Base-by-base conservation (phyloP, 768 basidiomycete genomes). In the Brasilioporus rufonigricans region DNA sequence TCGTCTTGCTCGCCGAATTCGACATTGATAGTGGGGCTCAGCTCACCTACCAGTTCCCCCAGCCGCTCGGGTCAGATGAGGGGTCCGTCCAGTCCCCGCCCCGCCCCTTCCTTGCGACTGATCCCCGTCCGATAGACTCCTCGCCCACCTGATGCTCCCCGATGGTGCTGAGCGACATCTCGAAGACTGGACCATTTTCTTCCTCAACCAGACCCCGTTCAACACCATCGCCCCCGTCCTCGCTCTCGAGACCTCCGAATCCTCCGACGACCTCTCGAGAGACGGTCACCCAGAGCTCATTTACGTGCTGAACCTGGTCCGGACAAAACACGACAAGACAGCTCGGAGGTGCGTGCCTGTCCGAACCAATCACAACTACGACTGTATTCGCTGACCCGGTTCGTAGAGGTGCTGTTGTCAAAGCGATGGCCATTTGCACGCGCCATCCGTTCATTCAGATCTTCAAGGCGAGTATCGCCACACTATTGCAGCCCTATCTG, bases 171-270 rank as follows among this genome's bases (percentile, higher is more conserved):
- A 99, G 74, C 85, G 89, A 48, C 91, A 96, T 57, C 74, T 89
- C 23, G 93, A 96, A 69, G 97, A 98, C 72, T 98, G 95, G 95
- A 98, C 97, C 6, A 86, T 98, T 41, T 99, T 99, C 80, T 97
- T 96, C 71, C 82, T 99, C 53, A 98, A 98, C 68, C 97, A 98
- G 73, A 93, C 91, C 0, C 79, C 86, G 0, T 90, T 87, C 74
- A 93, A 94, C 66, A 87, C 86, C 18, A 91, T 96, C 59, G 82
- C 86, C 2, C 89, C 93, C 7, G 82, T 93, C 16, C 78, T 95
- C 39, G 84, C 89, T 1, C 74, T 88, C 59, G 88, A 89, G 62
- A 83, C 80, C 1, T 65, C 73, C 40, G 71, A 74, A 24, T 49
- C 66, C 13, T 64, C 63, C 9, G 74, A 71, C 2, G 68, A 66